Evolutionary conservation across 768 basidiomycete genomes (phyloP).

Genomic region (Amanita rubescens): DNA sequence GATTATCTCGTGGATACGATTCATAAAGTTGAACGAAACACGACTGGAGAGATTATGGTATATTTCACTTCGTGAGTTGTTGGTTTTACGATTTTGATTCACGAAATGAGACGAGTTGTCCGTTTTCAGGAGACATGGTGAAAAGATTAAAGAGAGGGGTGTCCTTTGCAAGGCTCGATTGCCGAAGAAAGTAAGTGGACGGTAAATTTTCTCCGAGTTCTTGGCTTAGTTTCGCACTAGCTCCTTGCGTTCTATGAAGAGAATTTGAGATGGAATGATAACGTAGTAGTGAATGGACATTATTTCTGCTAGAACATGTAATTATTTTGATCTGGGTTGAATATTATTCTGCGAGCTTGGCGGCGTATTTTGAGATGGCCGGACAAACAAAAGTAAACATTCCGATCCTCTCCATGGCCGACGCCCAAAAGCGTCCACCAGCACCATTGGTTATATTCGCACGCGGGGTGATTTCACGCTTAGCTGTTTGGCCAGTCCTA

Average conservation of each 20-base stretch:
- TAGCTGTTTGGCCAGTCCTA: constrained; percentile 80
- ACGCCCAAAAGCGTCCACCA: constrained; percentile 21
- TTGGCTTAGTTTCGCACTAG: neutral
- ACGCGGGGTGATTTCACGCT: constrained; percentile 75
- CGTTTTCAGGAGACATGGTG: constrained; percentile 2
- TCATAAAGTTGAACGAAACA: neutral
- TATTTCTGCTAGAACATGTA: no score
- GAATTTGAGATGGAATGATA: neutral
- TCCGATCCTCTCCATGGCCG: no score
- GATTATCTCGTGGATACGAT: constrained; percentile 3
- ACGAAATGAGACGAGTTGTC: neutral
- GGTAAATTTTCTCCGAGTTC: no score
- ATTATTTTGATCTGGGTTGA: no score
- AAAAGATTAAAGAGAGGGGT: constrained; percentile 1
- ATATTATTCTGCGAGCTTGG: no score
- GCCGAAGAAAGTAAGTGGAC: neutral
- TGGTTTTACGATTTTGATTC: neutral
- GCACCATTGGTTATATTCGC: constrained; percentile 67
- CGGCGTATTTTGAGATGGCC: no score
- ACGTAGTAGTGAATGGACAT: neutral
- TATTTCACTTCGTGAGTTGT: constrained; percentile 4
- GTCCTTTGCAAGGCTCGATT: neutral
- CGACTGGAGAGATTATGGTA: neutral
- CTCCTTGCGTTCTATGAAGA: constrained; percentile 1
- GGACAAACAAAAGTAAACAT: no score